Conservation (phyloP, 495 filamentous ascomycete species). For the Aspergillus asperescens region DNA sequence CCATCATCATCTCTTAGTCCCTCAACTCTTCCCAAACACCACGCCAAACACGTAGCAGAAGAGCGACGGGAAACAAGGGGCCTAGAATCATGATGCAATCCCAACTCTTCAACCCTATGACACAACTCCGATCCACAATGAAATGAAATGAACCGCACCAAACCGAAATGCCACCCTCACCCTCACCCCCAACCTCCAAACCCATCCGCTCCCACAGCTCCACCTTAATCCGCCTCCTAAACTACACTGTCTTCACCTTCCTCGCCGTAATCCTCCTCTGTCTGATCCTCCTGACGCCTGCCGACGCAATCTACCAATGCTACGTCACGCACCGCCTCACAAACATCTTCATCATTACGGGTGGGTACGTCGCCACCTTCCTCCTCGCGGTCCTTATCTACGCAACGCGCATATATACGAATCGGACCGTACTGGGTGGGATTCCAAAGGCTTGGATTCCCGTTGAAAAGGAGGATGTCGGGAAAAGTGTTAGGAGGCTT, state of each 20-base stretch:
- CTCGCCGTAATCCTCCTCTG: constrained; percentile 66
- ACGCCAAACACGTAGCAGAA: neutral
- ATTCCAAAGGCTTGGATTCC: constrained; percentile 85
- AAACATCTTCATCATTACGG: constrained; percentile 80
- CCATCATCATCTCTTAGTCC: neutral
- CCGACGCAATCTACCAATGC: constrained; percentile 77
- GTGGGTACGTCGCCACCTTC: constrained; percentile 70
- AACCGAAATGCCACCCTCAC: neutral
- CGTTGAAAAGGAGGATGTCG: constrained; percentile 68
- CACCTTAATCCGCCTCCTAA: constrained; percentile 67
- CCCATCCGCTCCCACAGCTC: neutral
- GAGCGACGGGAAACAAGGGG: too few species aligned
- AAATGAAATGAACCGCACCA: neutral
- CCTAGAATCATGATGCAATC: neutral
- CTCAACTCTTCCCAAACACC: neutral
- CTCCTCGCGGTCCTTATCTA: constrained; percentile 72
- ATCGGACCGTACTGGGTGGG: constrained; percentile 64
- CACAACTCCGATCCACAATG: too few species aligned
- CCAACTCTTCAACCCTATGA: too few species aligned
- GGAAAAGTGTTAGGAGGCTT: constrained; percentile 64
- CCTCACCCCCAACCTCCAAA: neutral
- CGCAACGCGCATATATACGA: constrained; percentile 80
- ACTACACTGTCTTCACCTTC: constrained; percentile 72
- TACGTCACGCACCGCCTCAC: constrained; percentile 56
- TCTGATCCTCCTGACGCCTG: constrained; percentile 76